Conservation (phyloP, 2,329 filamentous ascomycete species). For the Ilyonectria sp. region DNA sequence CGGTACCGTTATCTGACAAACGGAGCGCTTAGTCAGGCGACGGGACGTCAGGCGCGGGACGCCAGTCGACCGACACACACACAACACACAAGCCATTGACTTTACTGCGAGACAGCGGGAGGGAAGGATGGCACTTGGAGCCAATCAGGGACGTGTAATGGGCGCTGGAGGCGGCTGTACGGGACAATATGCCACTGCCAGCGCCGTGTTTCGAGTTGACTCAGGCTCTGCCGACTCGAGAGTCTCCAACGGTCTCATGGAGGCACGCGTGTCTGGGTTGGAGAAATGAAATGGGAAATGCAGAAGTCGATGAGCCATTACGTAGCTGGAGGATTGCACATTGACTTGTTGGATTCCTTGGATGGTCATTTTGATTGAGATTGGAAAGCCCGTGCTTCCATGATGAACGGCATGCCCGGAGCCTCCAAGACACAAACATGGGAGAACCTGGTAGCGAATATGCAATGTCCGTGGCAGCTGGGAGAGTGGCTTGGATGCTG, state of each 20-base stretch:
- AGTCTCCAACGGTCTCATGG: not conserved
- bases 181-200: no score
- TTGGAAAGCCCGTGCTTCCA: conserved; percentile 4
- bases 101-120: not conserved
- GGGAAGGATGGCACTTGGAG: not conserved
- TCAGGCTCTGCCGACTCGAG: no score
- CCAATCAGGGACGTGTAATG: not conserved
- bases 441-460: not conserved
- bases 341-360: not conserved
- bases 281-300: no score
- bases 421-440: not conserved
- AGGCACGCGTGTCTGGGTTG: not conserved
- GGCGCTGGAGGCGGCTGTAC: not conserved
- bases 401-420: conserved; percentile 1
- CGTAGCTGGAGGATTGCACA: not conserved
- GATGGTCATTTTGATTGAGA: not conserved
- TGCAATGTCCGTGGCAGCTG: not conserved
- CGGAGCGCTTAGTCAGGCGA: conserved; percentile 27
- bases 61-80: not conserved
- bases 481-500: not conserved
- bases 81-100: not conserved
- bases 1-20: conserved; percentile 1
- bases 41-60: not conserved
- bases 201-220: no score
- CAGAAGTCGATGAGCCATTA: not conserved